Base-by-base conservation (phyloP, 495 filamentous ascomycete genomes). In the Penicillium malachiteum region DNA sequence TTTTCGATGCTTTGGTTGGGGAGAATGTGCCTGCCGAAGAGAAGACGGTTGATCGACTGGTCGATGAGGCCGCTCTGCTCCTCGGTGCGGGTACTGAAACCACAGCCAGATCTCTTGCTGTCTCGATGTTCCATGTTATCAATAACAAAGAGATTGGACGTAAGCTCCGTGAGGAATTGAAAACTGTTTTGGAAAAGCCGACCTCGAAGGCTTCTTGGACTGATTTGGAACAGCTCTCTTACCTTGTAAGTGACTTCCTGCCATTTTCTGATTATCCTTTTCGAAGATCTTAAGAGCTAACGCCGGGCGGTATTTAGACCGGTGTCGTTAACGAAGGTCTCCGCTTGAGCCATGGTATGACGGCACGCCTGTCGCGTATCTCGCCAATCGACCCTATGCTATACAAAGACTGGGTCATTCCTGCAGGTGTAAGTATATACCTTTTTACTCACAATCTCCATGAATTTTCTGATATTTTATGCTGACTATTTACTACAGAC, bases 161-260 rank as follows among this genome's bases (percentile, higher is more conserved):
- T 12, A 52, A 44, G 13, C 50, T 74, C 8, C 60, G 55, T 0
- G 52, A 53, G 0, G 71, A 74, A 47, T n/a, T 74, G 33, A 50
- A 62, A 43, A 44, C 31, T 10, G 59, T 64, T 5, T 54, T 74
- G 30, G 68, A 69, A 2, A 60, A 57, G n/a, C 56, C 43, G 6
- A 43, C 41, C 11, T 48, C 48, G 9, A 26, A 38, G 3, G 34
- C 34, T 3, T 37, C 45, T 10, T 60, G 55, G 53, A 12, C 54
- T 3, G 55, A 73, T 45, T 63, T 84, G 12, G 76, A 82, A 43
- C 43, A 63, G 3, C 63, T 82, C 0, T 75, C 79, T 2, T 81
- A 81, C 57, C 56, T 84, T 46, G 70, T 73, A 48, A 33, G 47
- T 57, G 21, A 26, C 21, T 26, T 26, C 21, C 21, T 26, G 2